Evolutionary conservation across 805 yeast genomes (phyloP).

Genomic region (Wickerhamiella azyma): DNA sequence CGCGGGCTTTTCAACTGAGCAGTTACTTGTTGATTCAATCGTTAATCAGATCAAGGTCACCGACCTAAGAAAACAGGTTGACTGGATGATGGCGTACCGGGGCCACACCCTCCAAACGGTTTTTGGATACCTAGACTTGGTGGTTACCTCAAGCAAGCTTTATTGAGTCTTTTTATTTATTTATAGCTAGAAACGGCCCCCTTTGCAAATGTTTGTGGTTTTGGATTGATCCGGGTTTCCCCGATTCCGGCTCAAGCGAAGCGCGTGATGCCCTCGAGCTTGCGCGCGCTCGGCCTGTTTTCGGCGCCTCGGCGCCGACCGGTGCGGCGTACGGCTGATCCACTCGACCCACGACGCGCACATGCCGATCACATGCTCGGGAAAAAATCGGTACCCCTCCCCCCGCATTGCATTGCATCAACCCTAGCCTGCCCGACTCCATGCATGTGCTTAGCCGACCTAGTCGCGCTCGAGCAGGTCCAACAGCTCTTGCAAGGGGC

Average conservation of each 20-base stretch:
- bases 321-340: too few species aligned
- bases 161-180: background rate
- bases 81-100: constrained; percentile 11
- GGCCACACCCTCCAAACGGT: constrained; percentile 9
- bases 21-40: constrained; percentile 8
- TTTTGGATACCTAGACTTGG: constrained; percentile 9
- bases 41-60: constrained; percentile 7
- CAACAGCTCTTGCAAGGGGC: constrained; percentile 81
- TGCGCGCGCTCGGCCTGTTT: too few species aligned
- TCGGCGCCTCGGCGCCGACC: too few species aligned
- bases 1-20: constrained; percentile 1
- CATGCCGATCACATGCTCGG: background rate
- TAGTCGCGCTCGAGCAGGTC: constrained; percentile 42
- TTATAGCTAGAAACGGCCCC: background rate
- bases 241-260: too few species aligned
- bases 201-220: too few species aligned
- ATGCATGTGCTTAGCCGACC: background rate
- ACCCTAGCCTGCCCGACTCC: background rate
- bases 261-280: too few species aligned
- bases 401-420: background rate
- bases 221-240: too few species aligned
- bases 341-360: too few species aligned
- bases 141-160: background rate
- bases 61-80: constrained; percentile 7
- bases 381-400: background rate